A percentile compares a stretch with the other conserved stretches of the same genome.
Conservation (phyloP, 306 rosid genomes). For the Quercus glauca region DNA sequence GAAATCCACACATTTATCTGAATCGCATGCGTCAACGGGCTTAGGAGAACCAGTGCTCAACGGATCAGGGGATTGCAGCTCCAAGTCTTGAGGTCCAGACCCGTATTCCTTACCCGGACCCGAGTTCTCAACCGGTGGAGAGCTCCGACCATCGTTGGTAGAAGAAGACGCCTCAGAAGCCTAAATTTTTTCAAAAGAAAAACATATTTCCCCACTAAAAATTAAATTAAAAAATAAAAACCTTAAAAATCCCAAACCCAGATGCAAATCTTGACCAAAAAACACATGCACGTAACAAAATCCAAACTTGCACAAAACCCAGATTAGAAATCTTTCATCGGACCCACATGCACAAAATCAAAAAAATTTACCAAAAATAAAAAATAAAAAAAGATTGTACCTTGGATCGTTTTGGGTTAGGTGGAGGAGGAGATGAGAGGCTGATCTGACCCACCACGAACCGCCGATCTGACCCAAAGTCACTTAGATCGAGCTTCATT, state of each 20-base stretch:
- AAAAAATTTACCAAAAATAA: background rate
- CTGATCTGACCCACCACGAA: too few species aligned
- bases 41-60: conserved; percentile 49
- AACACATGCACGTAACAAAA: conserved; percentile 6
- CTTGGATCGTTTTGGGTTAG: conserved; percentile 81
- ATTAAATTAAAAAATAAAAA: conserved; percentile 7
- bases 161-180: conserved; percentile 69
- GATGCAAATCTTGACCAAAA: conserved; percentile 1
- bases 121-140: conserved; percentile 40
- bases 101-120: conserved; percentile 69
- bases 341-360: background rate
- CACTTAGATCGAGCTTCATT: too few species aligned
- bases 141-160: conserved; percentile 41
- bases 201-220: background rate
- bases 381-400: conserved; percentile 22
- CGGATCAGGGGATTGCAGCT: conserved; percentile 70
- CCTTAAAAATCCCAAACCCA: conserved; percentile 24
- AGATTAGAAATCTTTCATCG: background rate
- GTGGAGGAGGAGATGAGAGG: conserved; percentile 63
- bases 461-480: too few species aligned
- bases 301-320: conserved; percentile 16
- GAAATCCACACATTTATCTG: conserved; percentile 46
- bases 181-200: conserved; percentile 18
- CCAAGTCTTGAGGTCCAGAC: conserved; percentile 49
- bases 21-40: conserved; percentile 48